phyloP scores from a whole-genome alignment of 1,284 basidiomycete genomes.

The Pseudozyma flocculosa region DNA sequence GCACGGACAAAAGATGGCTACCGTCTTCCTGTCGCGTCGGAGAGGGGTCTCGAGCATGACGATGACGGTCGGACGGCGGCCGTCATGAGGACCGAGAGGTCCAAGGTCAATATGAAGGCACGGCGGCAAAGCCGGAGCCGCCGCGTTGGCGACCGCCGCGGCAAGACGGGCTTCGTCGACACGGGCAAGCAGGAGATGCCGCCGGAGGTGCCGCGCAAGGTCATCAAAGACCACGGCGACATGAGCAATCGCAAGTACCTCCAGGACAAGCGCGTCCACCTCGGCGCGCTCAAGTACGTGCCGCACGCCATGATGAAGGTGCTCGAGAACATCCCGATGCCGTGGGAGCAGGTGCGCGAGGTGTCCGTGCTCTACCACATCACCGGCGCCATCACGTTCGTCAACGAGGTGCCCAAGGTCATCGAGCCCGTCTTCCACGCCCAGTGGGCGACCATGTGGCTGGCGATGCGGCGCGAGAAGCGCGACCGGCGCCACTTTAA shows the following conservation, averaged over 20 bases:
- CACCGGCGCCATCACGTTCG: conserved; percentile 99
- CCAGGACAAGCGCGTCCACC: conserved; percentile 97
- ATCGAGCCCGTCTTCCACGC: conserved; percentile 98
- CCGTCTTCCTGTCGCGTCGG: too few species aligned
- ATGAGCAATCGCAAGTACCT: conserved; percentile 68
- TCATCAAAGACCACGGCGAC: conserved; percentile 59
- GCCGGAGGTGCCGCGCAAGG: conserved; percentile 70
- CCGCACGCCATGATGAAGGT: conserved; percentile 99
- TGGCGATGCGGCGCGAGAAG: conserved; percentile 98
- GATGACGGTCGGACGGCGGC: too few species aligned
- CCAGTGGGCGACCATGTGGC: conserved; percentile 99
- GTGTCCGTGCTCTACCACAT: conserved; percentile 66
- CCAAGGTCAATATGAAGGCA: conserved; percentile 84
- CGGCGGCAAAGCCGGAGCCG: conserved; percentile 91
- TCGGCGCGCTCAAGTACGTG: conserved; percentile 97
- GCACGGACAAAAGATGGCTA: too few species aligned
- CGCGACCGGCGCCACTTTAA: conserved; percentile 98
- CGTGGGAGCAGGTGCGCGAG: conserved; percentile 73
- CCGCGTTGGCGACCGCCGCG: conserved; percentile 80
- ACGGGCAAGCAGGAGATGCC: conserved; percentile 77
- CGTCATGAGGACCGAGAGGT: conserved; percentile 71
- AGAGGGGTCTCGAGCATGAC: too few species aligned
- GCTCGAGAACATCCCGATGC: conserved; percentile 96
- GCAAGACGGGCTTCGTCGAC: conserved; percentile 81
- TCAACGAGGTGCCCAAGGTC: conserved; percentile 94